phyloP scores from a whole-genome alignment of 1,284 basidiomycete species.

The Inonotus obliquus region DNA sequence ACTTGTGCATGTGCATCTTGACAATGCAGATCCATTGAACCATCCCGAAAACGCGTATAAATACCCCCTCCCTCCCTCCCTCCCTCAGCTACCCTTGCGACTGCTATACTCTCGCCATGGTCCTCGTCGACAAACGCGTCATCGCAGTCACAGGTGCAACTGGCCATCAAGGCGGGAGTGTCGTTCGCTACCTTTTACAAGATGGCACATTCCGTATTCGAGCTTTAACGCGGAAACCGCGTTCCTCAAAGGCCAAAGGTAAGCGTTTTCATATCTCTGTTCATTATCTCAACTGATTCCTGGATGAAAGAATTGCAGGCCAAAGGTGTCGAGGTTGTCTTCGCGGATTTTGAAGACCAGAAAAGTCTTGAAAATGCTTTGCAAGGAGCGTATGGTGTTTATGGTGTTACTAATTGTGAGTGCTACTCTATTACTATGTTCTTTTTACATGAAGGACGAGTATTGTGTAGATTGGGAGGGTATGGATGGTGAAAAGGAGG shows the following conservation, averaged over 20 bases:
- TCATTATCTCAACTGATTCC: neutral
- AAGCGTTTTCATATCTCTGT: neutral
- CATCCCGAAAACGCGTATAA: no score
- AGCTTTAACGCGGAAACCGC: constrained; percentile 19
- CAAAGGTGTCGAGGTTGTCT: constrained; percentile 26
- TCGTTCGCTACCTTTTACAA: constrained; percentile 14
- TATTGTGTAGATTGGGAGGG: constrained; percentile 20
- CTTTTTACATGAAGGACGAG: no score
- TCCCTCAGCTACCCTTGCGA: no score
- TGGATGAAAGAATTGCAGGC: constrained; percentile 14
- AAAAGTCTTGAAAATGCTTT: constrained; percentile 21
- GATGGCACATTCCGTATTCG: constrained; percentile 19
- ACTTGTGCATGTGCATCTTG: no score
- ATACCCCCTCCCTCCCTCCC: no score
- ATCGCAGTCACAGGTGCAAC: constrained; percentile 20
- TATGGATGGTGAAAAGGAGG: constrained; percentile 16
- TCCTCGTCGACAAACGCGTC: constrained; percentile 11
- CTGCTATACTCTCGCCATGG: neutral
- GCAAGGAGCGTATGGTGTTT: constrained; percentile 28
- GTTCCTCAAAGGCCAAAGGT: constrained; percentile 20
- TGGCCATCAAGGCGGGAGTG: constrained; percentile 18
- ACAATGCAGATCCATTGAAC: no score
- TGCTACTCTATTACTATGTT: neutral
- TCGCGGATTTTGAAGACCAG: constrained; percentile 22
- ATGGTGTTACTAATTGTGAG: constrained; percentile 29